Conservation (phyloP, 2,329 filamentous ascomycete species). For the Fusarium chaquense region DNA sequence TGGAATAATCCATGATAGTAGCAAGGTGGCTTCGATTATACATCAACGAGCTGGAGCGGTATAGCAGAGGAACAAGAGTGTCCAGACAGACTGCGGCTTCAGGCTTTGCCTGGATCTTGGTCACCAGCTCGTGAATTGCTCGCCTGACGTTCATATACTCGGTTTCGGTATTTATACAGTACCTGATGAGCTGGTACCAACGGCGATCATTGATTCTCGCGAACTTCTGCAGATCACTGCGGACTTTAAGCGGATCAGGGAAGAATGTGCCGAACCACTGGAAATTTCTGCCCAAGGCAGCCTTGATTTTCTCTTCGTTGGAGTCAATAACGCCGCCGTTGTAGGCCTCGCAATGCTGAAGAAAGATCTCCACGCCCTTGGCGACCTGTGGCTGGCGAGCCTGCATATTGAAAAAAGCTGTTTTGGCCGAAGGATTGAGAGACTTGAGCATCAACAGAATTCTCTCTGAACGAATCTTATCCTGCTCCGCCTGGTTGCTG, state of each 20-base stretch:
- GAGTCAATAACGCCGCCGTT: constrained; percentile 86
- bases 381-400: constrained; percentile 80
- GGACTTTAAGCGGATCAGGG: constrained; percentile 78
- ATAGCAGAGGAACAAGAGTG: constrained; percentile 84
- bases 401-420: constrained; percentile 89
- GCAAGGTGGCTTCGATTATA: constrained; percentile 96
- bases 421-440: constrained; percentile 81
- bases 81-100: constrained; percentile 76
- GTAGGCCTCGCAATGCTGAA: constrained; percentile 87
- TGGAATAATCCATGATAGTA: constrained; percentile 87
- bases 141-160: constrained; percentile 93
- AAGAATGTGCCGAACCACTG: constrained; percentile 79
- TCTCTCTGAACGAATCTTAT: constrained; percentile 84
- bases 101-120: constrained; percentile 78
- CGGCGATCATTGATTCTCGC: constrained; percentile 91
- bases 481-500: constrained; percentile 70
- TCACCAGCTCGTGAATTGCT: constrained; percentile 89
- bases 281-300: constrained; percentile 78
- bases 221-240: constrained; percentile 86
- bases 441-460: constrained; percentile 85
- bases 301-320: constrained; percentile 76
- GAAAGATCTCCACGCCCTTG: constrained; percentile 78
- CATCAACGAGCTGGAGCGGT: constrained; percentile 83
- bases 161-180: constrained; percentile 77
- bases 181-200: constrained; percentile 88